Conservation (phyloP, 768 basidiomycete species). For the Podaxis rugospora region DNA sequence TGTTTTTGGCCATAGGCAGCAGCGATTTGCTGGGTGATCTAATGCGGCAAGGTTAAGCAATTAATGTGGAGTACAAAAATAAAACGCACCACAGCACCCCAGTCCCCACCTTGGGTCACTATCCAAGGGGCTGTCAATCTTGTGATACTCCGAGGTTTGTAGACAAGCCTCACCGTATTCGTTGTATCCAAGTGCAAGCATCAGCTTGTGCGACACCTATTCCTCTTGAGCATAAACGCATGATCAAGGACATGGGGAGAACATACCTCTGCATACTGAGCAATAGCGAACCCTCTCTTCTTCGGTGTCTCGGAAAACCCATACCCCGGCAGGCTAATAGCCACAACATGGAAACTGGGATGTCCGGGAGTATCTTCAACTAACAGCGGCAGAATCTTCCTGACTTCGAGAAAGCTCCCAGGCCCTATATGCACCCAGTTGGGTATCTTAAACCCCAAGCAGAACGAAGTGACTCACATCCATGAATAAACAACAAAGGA, state of each 20-base stretch:
- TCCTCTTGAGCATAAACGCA: background rate
- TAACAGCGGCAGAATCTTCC: slow-evolving; percentile 54
- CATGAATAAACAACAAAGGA: slow-evolving; percentile 39
- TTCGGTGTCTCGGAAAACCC: slow-evolving; percentile 56
- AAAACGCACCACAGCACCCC: slow-evolving; percentile 15
- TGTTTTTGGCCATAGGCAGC: slow-evolving; percentile 30
- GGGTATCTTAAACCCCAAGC: background rate
- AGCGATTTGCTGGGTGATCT: slow-evolving; percentile 27
- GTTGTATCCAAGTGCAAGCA: slow-evolving; percentile 42
- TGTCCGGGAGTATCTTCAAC: slow-evolving; percentile 34
- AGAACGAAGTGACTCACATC: slow-evolving; percentile 31
- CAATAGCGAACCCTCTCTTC: slow-evolving; percentile 41
- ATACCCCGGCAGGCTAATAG: slow-evolving; percentile 53
- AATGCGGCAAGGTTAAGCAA: background rate
- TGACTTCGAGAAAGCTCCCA: slow-evolving; percentile 52
- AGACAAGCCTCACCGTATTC: slow-evolving; percentile 35
- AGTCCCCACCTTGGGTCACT: slow-evolving; percentile 29
- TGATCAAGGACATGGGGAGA: background rate
- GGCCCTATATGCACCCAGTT: slow-evolving; percentile 44
- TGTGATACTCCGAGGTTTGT: background rate
- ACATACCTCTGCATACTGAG: slow-evolving; percentile 51
- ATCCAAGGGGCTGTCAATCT: background rate
- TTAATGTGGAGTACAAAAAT: background rate
- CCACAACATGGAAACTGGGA: slow-evolving; percentile 62
- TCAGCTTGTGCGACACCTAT: slow-evolving; percentile 43